A percentile compares a stretch with the other conserved stretches of the same genome.
These are phyloP conservation scores for Parascedosporium putredinis DNA, from an alignment of 2,329 filamentous ascomycete species.

Conservation along the genomic window DNA sequence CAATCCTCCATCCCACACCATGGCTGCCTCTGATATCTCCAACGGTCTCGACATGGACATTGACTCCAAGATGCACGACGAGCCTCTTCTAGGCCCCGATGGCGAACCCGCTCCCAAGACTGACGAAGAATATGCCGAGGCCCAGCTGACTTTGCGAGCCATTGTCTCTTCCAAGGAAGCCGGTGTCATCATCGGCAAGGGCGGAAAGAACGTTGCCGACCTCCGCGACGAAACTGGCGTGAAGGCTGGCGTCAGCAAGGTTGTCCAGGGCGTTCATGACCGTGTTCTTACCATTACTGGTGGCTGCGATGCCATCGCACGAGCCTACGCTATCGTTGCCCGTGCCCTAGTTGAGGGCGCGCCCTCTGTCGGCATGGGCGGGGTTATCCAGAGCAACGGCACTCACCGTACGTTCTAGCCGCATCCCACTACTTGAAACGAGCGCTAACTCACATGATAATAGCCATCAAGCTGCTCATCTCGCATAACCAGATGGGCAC, in stretches of 20 bases:
- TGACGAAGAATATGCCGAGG: slow-evolving; percentile 90
- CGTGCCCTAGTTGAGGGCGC: slow-evolving; percentile 87
- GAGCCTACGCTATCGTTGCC: slow-evolving; percentile 88
- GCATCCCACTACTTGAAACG: background rate
- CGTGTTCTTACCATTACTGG: slow-evolving; percentile 94
- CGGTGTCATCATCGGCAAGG: slow-evolving; percentile 97
- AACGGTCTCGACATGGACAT: slow-evolving; percentile 59
- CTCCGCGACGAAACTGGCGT: slow-evolving; percentile 95
- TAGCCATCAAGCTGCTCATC: slow-evolving; percentile 94
- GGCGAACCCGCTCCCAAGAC: slow-evolving; percentile 78
- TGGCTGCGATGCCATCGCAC: slow-evolving; percentile 75
- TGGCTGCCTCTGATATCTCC: slow-evolving; percentile 55
- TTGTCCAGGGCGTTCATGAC: slow-evolving; percentile 94
- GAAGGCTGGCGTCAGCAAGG: slow-evolving; percentile 96
- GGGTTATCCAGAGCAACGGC: slow-evolving; percentile 73
- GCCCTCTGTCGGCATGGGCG: slow-evolving; percentile 92
- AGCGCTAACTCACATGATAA: background rate
- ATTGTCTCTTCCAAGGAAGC: slow-evolving; percentile 99
- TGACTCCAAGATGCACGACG: slow-evolving; percentile 46
- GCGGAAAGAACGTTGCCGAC: slow-evolving; percentile 95
- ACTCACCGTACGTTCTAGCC: slow-evolving; percentile 73
- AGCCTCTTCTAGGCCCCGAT: slow-evolving; percentile 54
- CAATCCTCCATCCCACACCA: slow-evolving; percentile 24
- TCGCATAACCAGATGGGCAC: slow-evolving; percentile 99
- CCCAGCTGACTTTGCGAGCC: slow-evolving; percentile 86